phyloP scores from a whole-genome alignment of 306 rosid genomes.

The Cyclanthera cordifolia region DNA sequence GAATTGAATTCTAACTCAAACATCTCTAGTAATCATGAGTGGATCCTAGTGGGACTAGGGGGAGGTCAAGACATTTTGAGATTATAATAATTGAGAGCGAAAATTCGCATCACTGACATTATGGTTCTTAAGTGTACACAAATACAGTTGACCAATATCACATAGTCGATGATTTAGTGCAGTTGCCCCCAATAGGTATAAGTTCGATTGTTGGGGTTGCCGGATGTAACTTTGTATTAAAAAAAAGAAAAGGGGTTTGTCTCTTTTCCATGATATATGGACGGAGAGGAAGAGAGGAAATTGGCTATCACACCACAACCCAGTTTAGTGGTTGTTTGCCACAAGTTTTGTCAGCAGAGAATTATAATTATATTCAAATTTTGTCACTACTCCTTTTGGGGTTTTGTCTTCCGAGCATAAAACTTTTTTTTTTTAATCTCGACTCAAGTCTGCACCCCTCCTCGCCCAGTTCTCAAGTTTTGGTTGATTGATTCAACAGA shows the following conservation, averaged over 20 bases:
- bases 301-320: background rate
- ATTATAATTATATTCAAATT: background rate
- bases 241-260: background rate
- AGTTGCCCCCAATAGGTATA: too few relatives aligned
- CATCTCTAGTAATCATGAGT: too few relatives aligned
- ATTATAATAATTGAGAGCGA: too few relatives aligned
- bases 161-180: too few relatives aligned
- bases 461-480: background rate
- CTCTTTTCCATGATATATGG: background rate
- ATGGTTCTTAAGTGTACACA: too few relatives aligned
- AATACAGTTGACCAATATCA: too few relatives aligned
- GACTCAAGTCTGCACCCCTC: background rate
- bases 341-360: slow-evolving; percentile 2
- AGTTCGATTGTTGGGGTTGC: too few relatives aligned
- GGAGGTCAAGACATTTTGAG: too few relatives aligned
- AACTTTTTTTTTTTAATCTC: background rate
- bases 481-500: background rate
- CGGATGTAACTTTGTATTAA: too few relatives aligned
- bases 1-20: too few relatives aligned
- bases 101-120: too few relatives aligned
- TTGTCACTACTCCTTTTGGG: background rate
- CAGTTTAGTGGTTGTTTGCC: background rate
- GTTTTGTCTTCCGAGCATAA: background rate
- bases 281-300: background rate
- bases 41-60: too few relatives aligned